These are phyloP conservation scores for Metarhizium brunneum DNA, from an alignment of 2,329 filamentous ascomycete species.

Conservation along the genomic window DNA sequence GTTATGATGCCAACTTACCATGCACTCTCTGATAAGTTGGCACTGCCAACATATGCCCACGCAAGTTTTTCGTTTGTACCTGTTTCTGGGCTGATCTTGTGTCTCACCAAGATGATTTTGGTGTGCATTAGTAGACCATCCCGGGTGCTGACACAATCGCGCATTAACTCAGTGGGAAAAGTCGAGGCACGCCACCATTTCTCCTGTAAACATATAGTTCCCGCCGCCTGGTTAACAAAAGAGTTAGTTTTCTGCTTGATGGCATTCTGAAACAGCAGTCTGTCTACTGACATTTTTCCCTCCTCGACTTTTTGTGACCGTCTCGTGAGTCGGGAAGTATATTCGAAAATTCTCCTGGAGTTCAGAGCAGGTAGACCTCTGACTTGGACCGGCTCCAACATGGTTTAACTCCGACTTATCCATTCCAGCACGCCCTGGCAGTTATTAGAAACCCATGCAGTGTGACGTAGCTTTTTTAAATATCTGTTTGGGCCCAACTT, in stretches of 20 bases:
- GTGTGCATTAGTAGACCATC: slow-evolving; percentile 75
- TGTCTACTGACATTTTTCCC: slow-evolving; percentile 30
- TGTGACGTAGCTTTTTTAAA: not conserved
- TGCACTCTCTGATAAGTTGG: slow-evolving; percentile 86
- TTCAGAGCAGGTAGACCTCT: not conserved
- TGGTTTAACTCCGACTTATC: not conserved
- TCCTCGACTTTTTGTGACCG: slow-evolving; percentile 55
- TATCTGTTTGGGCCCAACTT: slow-evolving; percentile 10
- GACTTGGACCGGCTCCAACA: slow-evolving; percentile 9
- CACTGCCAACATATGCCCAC: slow-evolving; percentile 84
- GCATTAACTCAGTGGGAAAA: slow-evolving; percentile 65
- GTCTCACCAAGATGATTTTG: slow-evolving; percentile 58
- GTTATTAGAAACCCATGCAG: not conserved
- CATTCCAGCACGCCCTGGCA: not conserved
- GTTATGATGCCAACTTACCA: slow-evolving; percentile 49
- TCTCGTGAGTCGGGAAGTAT: slow-evolving; percentile 71
- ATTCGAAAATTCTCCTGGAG: slow-evolving; percentile 50
- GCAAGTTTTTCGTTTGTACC: slow-evolving; percentile 22
- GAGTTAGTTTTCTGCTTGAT: not conserved
- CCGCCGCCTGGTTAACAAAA: slow-evolving; percentile 44
- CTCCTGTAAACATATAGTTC: slow-evolving; percentile 71
- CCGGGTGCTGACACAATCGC: slow-evolving; percentile 66
- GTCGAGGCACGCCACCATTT: slow-evolving; percentile 60
- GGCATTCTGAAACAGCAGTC: not conserved
- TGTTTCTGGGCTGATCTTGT: not conserved